Evolutionary conservation across 148 eudicot genomes (phyloP), one percentile per base, ranked within the genome.

Genomic region (Silene latifolia): DNA sequence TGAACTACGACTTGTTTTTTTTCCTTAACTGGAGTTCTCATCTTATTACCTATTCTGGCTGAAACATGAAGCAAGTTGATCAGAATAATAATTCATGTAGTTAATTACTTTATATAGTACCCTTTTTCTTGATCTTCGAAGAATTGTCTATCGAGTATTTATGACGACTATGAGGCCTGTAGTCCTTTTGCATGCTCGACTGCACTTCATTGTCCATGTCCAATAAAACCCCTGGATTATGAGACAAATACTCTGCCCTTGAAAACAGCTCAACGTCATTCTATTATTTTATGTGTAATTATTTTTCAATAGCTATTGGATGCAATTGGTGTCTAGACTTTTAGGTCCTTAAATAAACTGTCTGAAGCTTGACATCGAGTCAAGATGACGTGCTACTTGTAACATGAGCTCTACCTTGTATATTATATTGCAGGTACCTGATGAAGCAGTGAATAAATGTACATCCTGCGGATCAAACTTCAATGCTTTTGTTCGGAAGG

Each of bases 381-480:
- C n/a, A 48, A 15, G 60, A 25, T 21, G 20, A 27, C 8, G n/a
- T 29, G 51, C 60, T 46, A 32, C 20, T 27, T 54, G 23, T 77
- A 18, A 46, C 25, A 20, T 54, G 76, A 25, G 44, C 47, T 56
- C 63, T 44, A 58, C 78, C 63, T 76, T 82, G 67, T 24, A 35
- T 47, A 7, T 10, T 61, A 71, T n/a, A n/a, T n/a, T n/a, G n/a
- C 75, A 95, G 99, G 91, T 92, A 68, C 99, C 99, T 72, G 99
- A 95, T 87, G 99, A 90, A 85, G 90, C 97, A 69, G 93, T 84
- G 76, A 74, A 75, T 74, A 87, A 88, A 66, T 95, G 99, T 80
- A 82, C 89, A 21, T 76, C 91, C 12, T 95, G 99, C 73, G 63
- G 83, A 54, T 25, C 83, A 73, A 89, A 89, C 75, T 92, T 95